Percentiles rank a stretch among this genome's conserved stretches.
These are phyloP conservation scores for Fraxinus americana DNA, from an alignment of 257 asterid species.

Conservation along the genomic window DNA sequence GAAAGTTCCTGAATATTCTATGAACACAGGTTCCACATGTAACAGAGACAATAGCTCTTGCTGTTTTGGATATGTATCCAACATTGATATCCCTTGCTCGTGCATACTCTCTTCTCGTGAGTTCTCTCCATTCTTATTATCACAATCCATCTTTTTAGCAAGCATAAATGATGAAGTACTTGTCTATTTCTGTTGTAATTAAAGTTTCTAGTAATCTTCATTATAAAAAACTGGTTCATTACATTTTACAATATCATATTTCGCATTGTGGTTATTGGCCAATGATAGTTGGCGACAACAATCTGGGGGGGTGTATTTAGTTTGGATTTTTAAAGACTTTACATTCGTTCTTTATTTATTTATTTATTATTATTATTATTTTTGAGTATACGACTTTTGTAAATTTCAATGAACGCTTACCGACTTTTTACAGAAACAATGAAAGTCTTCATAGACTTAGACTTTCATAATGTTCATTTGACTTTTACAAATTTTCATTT, in stretches of 20 bases:
- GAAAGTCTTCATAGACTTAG: no score
- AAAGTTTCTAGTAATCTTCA: background rate
- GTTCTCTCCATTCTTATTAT: conserved; percentile 33
- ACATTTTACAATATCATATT: conserved; percentile 2
- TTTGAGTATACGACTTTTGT: no score
- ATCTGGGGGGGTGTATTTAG: background rate
- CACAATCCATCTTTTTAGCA: background rate
- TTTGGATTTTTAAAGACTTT: background rate
- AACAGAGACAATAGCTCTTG: conserved; percentile 86
- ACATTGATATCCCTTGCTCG: conserved; percentile 78
- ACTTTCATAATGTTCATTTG: no score
- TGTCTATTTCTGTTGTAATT: conserved; percentile 9
- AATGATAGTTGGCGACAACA: background rate
- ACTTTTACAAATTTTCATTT: no score
- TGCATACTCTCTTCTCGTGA: conserved; percentile 80
- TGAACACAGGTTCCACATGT: conserved; percentile 88
- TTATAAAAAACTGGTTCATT: background rate
- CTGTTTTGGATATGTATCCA: conserved; percentile 86
- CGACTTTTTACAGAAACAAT: no score
- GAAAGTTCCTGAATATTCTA: conserved; percentile 12
- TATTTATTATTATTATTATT: no score
- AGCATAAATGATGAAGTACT: background rate
- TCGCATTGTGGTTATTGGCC: background rate
- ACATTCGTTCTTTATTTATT: no score
- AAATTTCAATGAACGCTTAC: no score